phyloP scores from a whole-genome alignment of 768 basidiomycete species.

The Mycena albidolilacea region DNA sequence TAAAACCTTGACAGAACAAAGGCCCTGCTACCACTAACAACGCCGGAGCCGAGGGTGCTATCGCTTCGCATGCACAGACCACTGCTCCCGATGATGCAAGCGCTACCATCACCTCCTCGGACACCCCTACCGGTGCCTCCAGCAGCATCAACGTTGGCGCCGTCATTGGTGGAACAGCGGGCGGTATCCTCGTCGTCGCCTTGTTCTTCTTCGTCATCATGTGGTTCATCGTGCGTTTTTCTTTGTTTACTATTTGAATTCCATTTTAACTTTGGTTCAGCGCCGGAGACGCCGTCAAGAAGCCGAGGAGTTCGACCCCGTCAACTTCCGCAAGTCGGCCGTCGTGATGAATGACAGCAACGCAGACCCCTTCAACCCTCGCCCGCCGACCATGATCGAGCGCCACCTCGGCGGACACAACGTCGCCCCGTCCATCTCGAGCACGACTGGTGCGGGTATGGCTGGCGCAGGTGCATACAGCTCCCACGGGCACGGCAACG shows the following conservation, averaged over 20 bases:
- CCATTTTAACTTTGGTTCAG: constrained; percentile 39
- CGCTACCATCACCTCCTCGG: constrained; percentile 35
- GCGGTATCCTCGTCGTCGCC: constrained; percentile 56
- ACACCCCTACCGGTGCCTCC: constrained; percentile 33
- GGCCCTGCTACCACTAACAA: constrained; percentile 29
- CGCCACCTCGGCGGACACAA: constrained; percentile 43
- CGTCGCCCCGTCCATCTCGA: constrained; percentile 47
- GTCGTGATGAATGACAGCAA: constrained; percentile 35
- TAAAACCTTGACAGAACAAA: constrained; percentile 26
- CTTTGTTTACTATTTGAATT: constrained; percentile 8
- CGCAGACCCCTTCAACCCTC: constrained; percentile 39
- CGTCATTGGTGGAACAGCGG: constrained; percentile 56
- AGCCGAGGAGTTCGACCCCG: constrained; percentile 56
- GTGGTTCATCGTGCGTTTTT: constrained; percentile 56
- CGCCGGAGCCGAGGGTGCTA: constrained; percentile 28
- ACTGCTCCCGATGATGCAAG: constrained; percentile 39
- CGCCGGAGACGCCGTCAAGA: constrained; percentile 54
- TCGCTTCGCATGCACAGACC: constrained; percentile 29
- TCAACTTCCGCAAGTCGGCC: constrained; percentile 45
- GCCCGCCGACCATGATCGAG: constrained; percentile 50
- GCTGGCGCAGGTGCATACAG: constrained; percentile 59
- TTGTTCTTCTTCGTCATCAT: constrained; percentile 55
- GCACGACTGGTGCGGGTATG: constrained; percentile 49
- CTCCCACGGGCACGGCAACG: constrained; percentile 59
- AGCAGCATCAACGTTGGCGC: constrained; percentile 55